Evolutionary conservation across 164 flowering plant genomes (phyloP), one percentile per base, ranked within the genome.

Genomic region (Paratinospora sagittata): DNA sequence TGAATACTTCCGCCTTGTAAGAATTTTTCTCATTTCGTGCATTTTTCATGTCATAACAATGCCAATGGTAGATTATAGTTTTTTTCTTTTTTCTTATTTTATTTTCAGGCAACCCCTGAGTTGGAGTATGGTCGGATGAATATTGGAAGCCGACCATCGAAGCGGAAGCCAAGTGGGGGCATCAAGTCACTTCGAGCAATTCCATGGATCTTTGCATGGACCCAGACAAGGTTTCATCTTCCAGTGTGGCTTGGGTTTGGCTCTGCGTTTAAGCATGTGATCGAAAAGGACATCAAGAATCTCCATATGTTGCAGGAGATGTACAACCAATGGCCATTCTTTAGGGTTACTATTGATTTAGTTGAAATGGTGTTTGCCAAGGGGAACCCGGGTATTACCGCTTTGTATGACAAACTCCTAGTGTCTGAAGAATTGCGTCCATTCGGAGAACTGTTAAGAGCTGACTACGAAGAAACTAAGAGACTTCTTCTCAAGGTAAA

Each of bases 131-230:
- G 99, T 45, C 84, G 99, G 63, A 96, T 96, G 99, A 96, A 96
- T 79, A 96, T 96, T 79, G 99, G 99, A 36, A 96, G 99, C 62
- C 90, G 99, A 16, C 99, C 99, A 69, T 88, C 99, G 11, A 96
- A 96, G 78, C 76, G 99, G 65, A 96, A 93, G 84, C 98, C 99
- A 33, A 96, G 98, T 78, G 99, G 99, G 12, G 99, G 99, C 3
- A 96, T 93, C 64, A 98, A 96, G 80, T 91, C 99, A 30, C 97
- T 96, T 16, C 89, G 97, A 75, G 98, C 98, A 52, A 96, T 96
- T 73, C 99, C 99, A 16, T 96, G 99, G 99, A 96, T 96, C 72
- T 96, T 96, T 79, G 98, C 99, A 5, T 96, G 99, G 99, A 93
- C 98, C 3, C 99, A 96, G 63, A 96, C 99, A 21, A 84, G 99